Base-by-base conservation (phyloP, 257 asterid species). In the Fraxinus anomala region DNA sequence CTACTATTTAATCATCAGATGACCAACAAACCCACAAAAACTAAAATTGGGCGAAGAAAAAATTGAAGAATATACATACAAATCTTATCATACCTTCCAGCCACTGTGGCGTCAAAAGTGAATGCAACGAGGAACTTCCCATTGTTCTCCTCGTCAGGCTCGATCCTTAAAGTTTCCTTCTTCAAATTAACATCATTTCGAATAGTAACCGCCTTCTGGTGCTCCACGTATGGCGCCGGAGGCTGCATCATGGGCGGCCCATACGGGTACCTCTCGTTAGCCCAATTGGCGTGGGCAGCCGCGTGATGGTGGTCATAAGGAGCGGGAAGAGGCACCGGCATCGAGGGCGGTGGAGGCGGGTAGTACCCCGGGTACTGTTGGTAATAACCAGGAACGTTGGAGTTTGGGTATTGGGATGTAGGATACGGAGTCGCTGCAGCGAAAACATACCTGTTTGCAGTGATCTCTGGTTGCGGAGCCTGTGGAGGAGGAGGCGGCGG, bases 341-440 rank as follows among this genome's bases (percentile, higher is more conserved):
- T 77, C 74, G 91, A 69, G 0, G 93, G 89, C 0, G 90, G 90
- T 1, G 91, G 89, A 10, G 91, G 91, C 23, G 96, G 94, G 67
- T 89, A 95, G 72, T 92, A 88, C 0, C 92, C 96, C 7, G 93
- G 93, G 82, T 95, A 91, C 86, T 96, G 30, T 21, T 59, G 99
- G 79, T 90, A 91, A 80, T 89, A 92, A 24, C 97, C 93, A 3
- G 94, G 91, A 44, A 86, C 89, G 79, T 91, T 94, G 79, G 91
- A 92, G 86, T 83, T 83, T 17, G 87, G 89, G 85, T 89, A 91
- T 42, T 91, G 96, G 7, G 90, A 40, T 24, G 94, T 87, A 17
- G 97, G 98, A 74, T 86, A 93, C 3, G 99, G 99, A 12, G 99
- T 93, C 51, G 97, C 99, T 54, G 98, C 98, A 1, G 99, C 99